A percentile compares a stretch with the other conserved stretches of the same genome.
These are phyloP conservation scores for Pichia deserticola DNA, from an alignment of 805 yeast species.

Conservation along the genomic window DNA sequence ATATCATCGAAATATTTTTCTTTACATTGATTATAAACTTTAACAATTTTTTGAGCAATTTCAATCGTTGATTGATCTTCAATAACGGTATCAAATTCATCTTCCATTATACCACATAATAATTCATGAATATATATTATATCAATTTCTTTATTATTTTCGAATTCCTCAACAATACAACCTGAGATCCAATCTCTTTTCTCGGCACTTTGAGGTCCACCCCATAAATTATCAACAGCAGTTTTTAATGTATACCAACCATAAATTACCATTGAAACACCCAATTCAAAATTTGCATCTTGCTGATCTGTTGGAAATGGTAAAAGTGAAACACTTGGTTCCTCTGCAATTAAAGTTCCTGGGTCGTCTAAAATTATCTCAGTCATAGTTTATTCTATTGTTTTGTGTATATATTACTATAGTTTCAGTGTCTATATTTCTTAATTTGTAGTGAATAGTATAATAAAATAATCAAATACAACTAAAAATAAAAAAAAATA, in stretches of 20 bases:
- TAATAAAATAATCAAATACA: too few species aligned
- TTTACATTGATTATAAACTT: slow-evolving; percentile 58
- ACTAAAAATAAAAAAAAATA: not conserved
- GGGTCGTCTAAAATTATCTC: slow-evolving; percentile 27
- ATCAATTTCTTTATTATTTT: slow-evolving; percentile 57
- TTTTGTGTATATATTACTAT: too few species aligned
- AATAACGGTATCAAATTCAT: slow-evolving; percentile 83
- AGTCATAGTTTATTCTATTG: not conserved
- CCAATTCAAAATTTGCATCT: slow-evolving; percentile 85
- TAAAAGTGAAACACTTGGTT: slow-evolving; percentile 16
- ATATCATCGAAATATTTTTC: slow-evolving; percentile 45
- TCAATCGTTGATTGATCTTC: slow-evolving; percentile 85
- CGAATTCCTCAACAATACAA: slow-evolving; percentile 70
- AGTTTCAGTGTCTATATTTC: too few species aligned
- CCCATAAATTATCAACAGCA: slow-evolving; percentile 93
- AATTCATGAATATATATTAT: slow-evolving; percentile 77
- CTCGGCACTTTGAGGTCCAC: slow-evolving; percentile 85
- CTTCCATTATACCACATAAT: slow-evolving; percentile 81
- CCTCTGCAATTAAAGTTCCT: slow-evolving; percentile 26
- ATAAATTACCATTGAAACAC: slow-evolving; percentile 85
- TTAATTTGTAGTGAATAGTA: too few species aligned
- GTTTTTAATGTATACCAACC: slow-evolving; percentile 82
- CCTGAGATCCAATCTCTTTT: slow-evolving; percentile 95
- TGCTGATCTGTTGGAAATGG: slow-evolving; percentile 45
- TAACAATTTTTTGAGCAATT: slow-evolving; percentile 60